These are phyloP conservation scores for Fusarium compactum DNA, from an alignment of 2,329 filamentous ascomycete genomes.

Conservation along the genomic window DNA sequence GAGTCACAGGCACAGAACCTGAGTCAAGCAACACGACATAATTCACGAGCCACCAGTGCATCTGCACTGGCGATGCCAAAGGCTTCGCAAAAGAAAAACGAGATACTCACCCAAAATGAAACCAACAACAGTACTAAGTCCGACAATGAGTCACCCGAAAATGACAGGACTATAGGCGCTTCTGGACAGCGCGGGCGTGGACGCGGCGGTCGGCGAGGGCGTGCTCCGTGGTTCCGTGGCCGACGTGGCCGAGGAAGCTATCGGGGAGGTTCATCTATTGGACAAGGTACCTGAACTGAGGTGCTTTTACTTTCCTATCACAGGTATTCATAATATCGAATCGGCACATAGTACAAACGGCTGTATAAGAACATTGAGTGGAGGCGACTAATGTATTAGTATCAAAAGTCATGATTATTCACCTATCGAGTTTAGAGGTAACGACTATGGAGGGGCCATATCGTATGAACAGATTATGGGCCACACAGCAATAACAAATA, in stretches of 20 bases:
- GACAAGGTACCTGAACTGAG: slow-evolving; percentile 9
- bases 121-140: background rate
- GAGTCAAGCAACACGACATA: background rate
- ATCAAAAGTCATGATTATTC: background rate
- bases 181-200: slow-evolving; percentile 24
- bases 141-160: slow-evolving; percentile 25
- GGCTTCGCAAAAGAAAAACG: slow-evolving; percentile 1
- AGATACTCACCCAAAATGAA: background rate
- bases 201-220: slow-evolving; percentile 47
- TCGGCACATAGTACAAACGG: background rate
- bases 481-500: background rate
- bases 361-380: background rate
- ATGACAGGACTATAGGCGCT: background rate
- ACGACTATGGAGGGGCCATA: background rate
- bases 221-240: slow-evolving; percentile 44
- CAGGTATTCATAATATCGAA: background rate
- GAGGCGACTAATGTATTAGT: slow-evolving; percentile 3
- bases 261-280: slow-evolving; percentile 16
- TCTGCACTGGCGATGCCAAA: background rate
- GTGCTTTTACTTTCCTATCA: background rate
- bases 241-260: slow-evolving; percentile 44
- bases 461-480: background rate
- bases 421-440: background rate
- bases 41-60: slow-evolving; percentile 3
- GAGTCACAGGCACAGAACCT: background rate